phyloP scores from a whole-genome alignment of 108 stramenopile genomes.

The Skeletonema marinoi region DNA sequence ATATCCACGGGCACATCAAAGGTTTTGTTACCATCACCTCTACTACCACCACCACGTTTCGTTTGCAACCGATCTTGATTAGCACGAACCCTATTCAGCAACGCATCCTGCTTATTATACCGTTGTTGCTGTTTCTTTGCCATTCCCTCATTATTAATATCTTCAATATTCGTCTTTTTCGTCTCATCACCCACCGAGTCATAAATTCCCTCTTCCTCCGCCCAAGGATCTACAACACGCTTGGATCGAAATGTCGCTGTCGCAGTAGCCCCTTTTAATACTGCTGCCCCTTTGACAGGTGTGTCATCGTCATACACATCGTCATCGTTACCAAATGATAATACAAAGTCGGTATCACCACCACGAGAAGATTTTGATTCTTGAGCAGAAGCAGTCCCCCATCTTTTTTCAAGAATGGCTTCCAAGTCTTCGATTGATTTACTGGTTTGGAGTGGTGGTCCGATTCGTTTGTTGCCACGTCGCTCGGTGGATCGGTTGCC shows the following conservation, averaged over 20 bases:
- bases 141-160: background rate
- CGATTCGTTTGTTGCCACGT: background rate
- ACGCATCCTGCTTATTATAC: conserved; percentile 27
- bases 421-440: conserved; percentile 86
- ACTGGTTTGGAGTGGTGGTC: conserved; percentile 33
- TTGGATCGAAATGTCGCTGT: conserved; percentile 15
- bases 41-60: background rate
- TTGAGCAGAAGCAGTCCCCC: conserved; percentile 50
- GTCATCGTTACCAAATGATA: conserved; percentile 22
- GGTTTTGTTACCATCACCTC: background rate
- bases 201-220: conserved; percentile 31
- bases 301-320: background rate
- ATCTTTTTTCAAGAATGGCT: conserved; percentile 61
- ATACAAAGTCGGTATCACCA: conserved; percentile 28
- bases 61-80: conserved; percentile 44
- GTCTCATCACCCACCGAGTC: background rate
- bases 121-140: background rate
- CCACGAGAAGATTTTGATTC: conserved; percentile 12
- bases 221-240: conserved; percentile 61
- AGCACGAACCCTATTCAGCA: conserved; percentile 46
- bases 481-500: background rate
- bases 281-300: background rate
- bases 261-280: background rate
- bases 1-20: conserved; percentile 12
- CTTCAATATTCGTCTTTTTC: background rate